Conservation (phyloP, 768 basidiomycete genomes). For the Tulasnella sp. region DNA sequence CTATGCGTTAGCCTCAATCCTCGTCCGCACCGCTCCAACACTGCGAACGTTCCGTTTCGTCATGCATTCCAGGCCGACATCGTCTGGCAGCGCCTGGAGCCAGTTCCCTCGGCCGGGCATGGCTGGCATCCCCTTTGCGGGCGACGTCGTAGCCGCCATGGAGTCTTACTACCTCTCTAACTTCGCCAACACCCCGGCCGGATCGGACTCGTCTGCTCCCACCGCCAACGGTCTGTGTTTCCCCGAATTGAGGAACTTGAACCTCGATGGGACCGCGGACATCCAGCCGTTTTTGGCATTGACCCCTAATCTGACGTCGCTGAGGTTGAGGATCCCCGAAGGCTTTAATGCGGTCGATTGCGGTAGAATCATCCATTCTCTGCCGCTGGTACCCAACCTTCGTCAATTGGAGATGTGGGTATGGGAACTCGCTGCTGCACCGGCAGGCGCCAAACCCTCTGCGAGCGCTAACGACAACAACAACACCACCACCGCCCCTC, state of each 20-base stretch:
- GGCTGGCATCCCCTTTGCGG: slow-evolving; percentile 27
- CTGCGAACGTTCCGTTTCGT: slow-evolving; percentile 27
- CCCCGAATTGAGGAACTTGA: slow-evolving; percentile 24
- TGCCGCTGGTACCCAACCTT: slow-evolving; percentile 7
- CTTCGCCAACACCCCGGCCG: background rate
- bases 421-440: slow-evolving; percentile 18
- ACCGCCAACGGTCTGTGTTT: background rate
- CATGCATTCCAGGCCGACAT: slow-evolving; percentile 18
- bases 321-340: slow-evolving; percentile 31
- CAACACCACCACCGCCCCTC: background rate
- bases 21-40: slow-evolving; percentile 27
- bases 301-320: slow-evolving; percentile 6
- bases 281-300: slow-evolving; percentile 12
- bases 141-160: background rate
- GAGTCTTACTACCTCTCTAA: background rate
- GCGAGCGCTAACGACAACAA: background rate
- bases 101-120: slow-evolving; percentile 32
- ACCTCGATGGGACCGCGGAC: slow-evolving; percentile 32
- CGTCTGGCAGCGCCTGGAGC: slow-evolving; percentile 33
- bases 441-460: background rate
- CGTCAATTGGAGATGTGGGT: slow-evolving; percentile 32
- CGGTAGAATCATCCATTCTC: slow-evolving; percentile 14
- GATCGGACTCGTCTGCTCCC: background rate
- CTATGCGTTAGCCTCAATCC: slow-evolving; percentile 15
- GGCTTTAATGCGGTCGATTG: slow-evolving; percentile 32